Evolutionary conservation across 75 land plant species (phyloP), one percentile per base, ranked within the genome.

Genomic region (Azolla pinnata): DNA sequence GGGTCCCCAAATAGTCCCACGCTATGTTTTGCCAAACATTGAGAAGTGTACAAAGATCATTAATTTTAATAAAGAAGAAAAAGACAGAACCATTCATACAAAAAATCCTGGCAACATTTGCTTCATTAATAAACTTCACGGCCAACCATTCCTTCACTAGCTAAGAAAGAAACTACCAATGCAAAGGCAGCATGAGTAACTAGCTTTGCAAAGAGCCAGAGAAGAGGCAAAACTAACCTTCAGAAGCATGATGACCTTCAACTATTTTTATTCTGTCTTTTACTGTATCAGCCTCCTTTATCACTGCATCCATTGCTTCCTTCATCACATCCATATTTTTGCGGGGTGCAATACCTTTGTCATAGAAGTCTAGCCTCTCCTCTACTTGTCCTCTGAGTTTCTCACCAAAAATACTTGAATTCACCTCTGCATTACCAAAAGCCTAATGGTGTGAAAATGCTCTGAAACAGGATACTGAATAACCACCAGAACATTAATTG

Each of bases 321-420:
- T 89, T 88, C 98, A 93, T 93, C 23, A 93, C 96, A 65, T 93
- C 96, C 29, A 86, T 52, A 63, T 93, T 93, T 71, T 86, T 93
- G 12, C 87, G 68, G 42, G 96, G 96, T 38, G 96, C 96, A 61
- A 93, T 77, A 8, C 96, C 98, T 68, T 93, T 89, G 67, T 93
- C 98, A 77, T 93, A 93, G 46, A 93, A 93, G 33, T 89, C 96
- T 23, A 93, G 78, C 29, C 98, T 75, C 65, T 93, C 98, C 48
- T 93, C 98, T 31, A 93, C 98, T 56, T 93, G 98, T 45, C 89
- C 90, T 47, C 82, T 70, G 24, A 93, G 84, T 64, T 86, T 89
- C 54, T 89, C 90, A 0, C 98, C 98, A 77, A 93, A 93, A 12
- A 67, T 57, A 49, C 75, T 81, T 25, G 90, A 79, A 60, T 56